Base-by-base conservation (phyloP, 192 early-diverging fungal species). In the Backusella liffmaniae region DNA sequence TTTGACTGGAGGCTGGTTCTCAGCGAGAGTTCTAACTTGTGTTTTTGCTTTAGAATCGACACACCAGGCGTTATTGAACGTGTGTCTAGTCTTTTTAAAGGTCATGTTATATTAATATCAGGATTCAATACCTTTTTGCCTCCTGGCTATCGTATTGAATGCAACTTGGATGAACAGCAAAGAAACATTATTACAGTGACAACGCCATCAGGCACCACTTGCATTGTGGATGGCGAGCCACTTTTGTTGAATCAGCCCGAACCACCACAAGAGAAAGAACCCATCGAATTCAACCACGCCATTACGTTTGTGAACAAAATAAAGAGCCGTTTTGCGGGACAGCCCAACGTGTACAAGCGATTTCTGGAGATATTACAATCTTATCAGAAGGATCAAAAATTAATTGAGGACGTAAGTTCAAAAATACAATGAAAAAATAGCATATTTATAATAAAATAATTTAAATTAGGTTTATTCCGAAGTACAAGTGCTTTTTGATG, bases 91-190 rank as follows among this genome's bases (percentile, higher is more conserved):
- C 84, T 99, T 62, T 99, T 99, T 79, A 86, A 92, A 37, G 94
- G 93, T 36, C 92, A 96, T 66, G 95, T 96, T 23, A 76, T 85
- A 34, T 85, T 99, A 66, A 98, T 99, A 42, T 93, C 90, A 75
- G 98, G 98, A n/a, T 99, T 99, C 86, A 99, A 99, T 84, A 97
- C 98, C 0, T 99, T 99, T 74, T 77, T 99, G 74, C 98, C 98
- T 16, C 95, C 96, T 18, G 98, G 98, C 0, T 99, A 98, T 78
- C 90, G 91, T 73, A 95, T 99, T 66, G 96, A 99, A 78, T 92
- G 95, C 73, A 91, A 91, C 0, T 89, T 86, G 51, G 94, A 95
- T 76, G 90, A 92, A 0, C 74, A 88, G 8, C 93, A 94, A 49
- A 83, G 85, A 21, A 80, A 88, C 72, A 88, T 90, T 42, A 94